Conservation (phyloP, 805 yeast genomes). For the Metschnikowia hibisci region DNA sequence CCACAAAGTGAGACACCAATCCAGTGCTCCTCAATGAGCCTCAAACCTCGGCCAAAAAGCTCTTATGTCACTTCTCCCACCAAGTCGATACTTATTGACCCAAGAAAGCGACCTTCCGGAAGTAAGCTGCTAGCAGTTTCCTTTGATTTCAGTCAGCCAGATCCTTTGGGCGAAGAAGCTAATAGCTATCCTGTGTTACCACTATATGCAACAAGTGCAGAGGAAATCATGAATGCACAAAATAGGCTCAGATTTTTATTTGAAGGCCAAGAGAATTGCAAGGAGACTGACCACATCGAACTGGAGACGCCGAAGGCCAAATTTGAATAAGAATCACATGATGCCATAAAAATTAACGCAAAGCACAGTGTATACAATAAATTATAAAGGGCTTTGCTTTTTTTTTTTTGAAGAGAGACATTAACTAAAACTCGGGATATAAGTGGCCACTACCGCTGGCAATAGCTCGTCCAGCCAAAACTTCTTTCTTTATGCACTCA, state of each 20-base stretch:
- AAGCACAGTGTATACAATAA: too few species aligned
- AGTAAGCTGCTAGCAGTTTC: not conserved
- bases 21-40: not conserved
- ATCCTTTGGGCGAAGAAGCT: slow-evolving; percentile 4
- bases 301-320: not conserved
- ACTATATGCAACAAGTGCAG: not conserved
- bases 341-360: too few species aligned
- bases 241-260: not conserved
- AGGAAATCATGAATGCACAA: not conserved
- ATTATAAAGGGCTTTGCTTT: too few species aligned
- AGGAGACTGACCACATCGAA: not conserved
- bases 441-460: too few species aligned
- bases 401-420: too few species aligned
- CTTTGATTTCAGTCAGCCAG: slow-evolving; percentile 4
- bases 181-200: slow-evolving; percentile 4
- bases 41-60: not conserved
- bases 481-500: slow-evolving; percentile 1
- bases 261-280: not conserved
- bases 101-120: not conserved
- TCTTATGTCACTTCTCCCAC: not conserved
- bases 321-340: too few species aligned
- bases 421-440: too few species aligned
- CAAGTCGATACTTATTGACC: slow-evolving; percentile 1
- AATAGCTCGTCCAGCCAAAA: not conserved
- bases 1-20: not conserved